phyloP scores from a whole-genome alignment of 1,284 basidiomycete genomes.

The Melanopsichium pennsylvanicum region DNA sequence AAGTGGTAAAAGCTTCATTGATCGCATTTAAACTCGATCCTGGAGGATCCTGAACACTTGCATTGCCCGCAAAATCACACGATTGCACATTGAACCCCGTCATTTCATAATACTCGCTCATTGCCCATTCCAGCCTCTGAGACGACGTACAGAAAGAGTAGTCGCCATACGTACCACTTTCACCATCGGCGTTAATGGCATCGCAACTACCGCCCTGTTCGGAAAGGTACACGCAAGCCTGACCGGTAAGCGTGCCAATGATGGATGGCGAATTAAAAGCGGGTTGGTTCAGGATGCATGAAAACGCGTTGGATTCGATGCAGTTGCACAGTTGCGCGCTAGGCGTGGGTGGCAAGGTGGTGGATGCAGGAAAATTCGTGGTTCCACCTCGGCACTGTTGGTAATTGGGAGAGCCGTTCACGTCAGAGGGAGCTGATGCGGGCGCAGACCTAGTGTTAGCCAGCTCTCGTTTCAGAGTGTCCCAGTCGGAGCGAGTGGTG shows the following conservation, averaged over 20 bases:
- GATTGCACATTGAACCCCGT: constrained; percentile 71
- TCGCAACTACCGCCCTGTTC: constrained; percentile 70
- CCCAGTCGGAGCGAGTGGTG: constrained; percentile 75
- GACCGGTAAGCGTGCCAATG: constrained; percentile 76
- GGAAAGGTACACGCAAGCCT: constrained; percentile 76
- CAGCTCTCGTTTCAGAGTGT: constrained; percentile 74
- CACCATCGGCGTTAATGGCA: constrained; percentile 77
- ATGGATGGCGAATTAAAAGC: constrained; percentile 75
- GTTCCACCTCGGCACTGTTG: constrained; percentile 75
- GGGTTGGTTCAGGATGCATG: constrained; percentile 76
- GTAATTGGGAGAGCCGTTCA: constrained; percentile 71
- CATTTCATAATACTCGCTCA: constrained; percentile 79
- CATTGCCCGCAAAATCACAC: constrained; percentile 83
- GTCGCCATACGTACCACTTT: constrained; percentile 77
- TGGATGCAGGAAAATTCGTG: constrained; percentile 73
- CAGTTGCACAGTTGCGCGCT: constrained; percentile 81
- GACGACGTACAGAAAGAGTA: constrained; percentile 79
- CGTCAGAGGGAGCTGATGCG: constrained; percentile 71
- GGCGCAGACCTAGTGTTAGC: constrained; percentile 73
- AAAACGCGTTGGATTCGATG: constrained; percentile 72
- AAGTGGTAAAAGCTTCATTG: constrained; percentile 74
- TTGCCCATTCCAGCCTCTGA: constrained; percentile 73
- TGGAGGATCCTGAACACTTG: constrained; percentile 73
- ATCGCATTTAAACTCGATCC: constrained; percentile 72
- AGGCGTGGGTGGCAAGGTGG: constrained; percentile 81